Evolutionary conservation across 2,329 filamentous ascomycete species (phyloP).

Genomic region (Talaromyces sp.): DNA sequence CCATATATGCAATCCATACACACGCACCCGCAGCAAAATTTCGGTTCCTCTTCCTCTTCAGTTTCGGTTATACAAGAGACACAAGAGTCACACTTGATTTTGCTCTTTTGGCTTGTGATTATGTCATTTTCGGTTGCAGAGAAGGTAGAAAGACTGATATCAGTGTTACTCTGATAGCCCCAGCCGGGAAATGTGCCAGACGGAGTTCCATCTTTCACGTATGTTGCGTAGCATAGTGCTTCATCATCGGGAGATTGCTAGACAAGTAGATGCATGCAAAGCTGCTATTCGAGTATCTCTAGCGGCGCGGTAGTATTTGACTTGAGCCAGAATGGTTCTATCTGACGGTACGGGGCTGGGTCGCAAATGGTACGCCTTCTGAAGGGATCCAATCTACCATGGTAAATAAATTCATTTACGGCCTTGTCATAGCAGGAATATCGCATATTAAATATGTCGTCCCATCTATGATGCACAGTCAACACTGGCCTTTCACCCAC

Average conservation of each 20-base stretch:
- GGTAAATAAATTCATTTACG: not conserved
- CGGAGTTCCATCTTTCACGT: not conserved
- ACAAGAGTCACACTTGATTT: not conserved
- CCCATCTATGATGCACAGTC: not conserved
- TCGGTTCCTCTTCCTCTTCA: not conserved
- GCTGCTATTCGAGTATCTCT: not conserved
- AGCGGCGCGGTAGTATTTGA: not conserved
- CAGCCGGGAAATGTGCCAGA: not conserved
- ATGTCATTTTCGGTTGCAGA: not conserved
- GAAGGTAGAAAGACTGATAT: not conserved
- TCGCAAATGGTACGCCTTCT: not conserved
- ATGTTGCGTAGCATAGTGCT: not conserved
- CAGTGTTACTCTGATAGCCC: not conserved
- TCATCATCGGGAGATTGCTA: not conserved
- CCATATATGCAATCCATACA: not conserved
- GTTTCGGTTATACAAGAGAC: not conserved
- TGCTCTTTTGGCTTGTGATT: not conserved
- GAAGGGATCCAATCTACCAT: not conserved
- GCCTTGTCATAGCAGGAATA: conserved; percentile 1
- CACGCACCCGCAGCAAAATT: not conserved
- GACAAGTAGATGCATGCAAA: no score
- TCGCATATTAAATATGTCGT: not conserved
- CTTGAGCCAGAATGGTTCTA: not conserved
- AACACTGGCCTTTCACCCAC: not conserved
- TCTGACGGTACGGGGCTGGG: not conserved